A percentile compares a stretch with the other conserved stretches of the same genome.
Conservation (phyloP, 495 filamentous ascomycete species). For the Neurospora terricola region DNA sequence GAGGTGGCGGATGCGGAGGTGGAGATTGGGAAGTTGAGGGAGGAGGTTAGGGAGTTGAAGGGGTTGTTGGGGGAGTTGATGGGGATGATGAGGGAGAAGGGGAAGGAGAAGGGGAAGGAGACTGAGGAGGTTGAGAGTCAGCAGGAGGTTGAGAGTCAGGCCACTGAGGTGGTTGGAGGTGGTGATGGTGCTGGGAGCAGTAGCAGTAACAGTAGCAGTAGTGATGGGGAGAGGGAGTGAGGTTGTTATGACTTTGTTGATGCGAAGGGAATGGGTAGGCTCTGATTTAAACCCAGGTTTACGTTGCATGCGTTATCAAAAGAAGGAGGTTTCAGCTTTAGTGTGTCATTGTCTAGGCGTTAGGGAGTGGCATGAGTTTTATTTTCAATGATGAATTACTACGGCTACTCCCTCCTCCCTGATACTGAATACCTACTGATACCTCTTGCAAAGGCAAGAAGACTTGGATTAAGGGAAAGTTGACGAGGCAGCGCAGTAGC, state of each 20-base stretch:
- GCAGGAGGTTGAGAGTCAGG: neutral
- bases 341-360: too few relatives aligned
- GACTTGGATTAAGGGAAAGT: too few relatives aligned
- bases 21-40: constrained; percentile 58
- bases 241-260: neutral
- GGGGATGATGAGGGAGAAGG: constrained; percentile 14
- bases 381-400: too few relatives aligned
- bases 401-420: too few relatives aligned
- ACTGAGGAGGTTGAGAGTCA: neutral
- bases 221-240: neutral
- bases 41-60: constrained; percentile 61
- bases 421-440: too few relatives aligned
- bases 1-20: constrained; percentile 57
- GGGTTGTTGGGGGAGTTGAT: constrained; percentile 57
- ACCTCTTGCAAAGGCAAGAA: too few relatives aligned
- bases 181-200: neutral
- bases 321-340: too few relatives aligned
- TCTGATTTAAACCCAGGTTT: too few relatives aligned
- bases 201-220: neutral
- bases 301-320: too few relatives aligned
- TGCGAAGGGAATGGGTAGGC: neutral
- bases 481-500: too few relatives aligned
- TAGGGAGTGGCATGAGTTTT: too few relatives aligned
- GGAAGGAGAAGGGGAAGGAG: neutral
- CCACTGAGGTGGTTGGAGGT: neutral